Evolutionary conservation across 1,284 basidiomycete genomes (phyloP), one percentile per base, ranked within the genome.

Genomic region (Malassezia dermatis): DNA sequence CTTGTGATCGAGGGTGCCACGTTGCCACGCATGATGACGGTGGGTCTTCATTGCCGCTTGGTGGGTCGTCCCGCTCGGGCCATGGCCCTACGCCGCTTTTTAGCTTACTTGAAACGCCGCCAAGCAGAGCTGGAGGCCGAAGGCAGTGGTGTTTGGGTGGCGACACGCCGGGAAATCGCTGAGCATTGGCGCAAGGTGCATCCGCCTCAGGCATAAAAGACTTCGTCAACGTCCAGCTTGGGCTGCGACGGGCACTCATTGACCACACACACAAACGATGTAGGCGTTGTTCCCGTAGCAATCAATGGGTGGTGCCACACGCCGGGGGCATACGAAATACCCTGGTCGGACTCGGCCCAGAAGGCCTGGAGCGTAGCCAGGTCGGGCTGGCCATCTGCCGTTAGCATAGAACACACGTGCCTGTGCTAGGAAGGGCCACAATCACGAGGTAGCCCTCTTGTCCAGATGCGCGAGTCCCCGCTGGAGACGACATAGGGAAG

Each of bases 21-120:
- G 6, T 58, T 65, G 15, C 73, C 76, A 2, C 76, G 76, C 64
- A 77, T 78, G 76, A 73, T 78, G 72, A 68, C 69, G 23, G 59
- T 78, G 17, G 76, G 75, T 15, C 58, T 78, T 28, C 77, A 78
- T 56, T 73, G 72, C 45, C 63, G 76, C 15, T 63, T 78, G 2
- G 63, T 77, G 1, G 77, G 77, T n/a, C 63, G 77, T 24, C 76
- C 77, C 0, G 77, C 74, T 0, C 61, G 77, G 4, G 67, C 77
- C 30, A 62, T 69, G 8, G 75, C 69, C 2, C 54, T 78, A 35
- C 71, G 76, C 59, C 64, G 63, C 27, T 77, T 78, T 57, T 56
- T 78, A 15, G 71, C 76, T 43, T 71, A 77, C 54, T 64, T 75
- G 39, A 58, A 64, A 51, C 51, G 41, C 24, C 56, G 60, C 43